Evolutionary conservation across 2,329 filamentous ascomycete species (phyloP).

Genomic region (Neofusicoccum umdonicola): DNA sequence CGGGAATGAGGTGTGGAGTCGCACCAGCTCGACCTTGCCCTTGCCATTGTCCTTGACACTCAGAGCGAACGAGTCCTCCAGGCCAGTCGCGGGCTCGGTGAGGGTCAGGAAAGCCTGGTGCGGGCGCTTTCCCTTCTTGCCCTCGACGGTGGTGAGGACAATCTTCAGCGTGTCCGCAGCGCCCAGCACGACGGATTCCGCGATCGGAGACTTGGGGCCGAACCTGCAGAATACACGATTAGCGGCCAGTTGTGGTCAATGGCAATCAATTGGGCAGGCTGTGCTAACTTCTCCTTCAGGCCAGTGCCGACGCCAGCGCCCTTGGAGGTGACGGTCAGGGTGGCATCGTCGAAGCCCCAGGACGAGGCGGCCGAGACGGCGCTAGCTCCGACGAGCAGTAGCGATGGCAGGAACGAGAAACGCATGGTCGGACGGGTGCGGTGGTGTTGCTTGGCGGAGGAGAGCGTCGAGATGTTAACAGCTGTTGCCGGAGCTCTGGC

Average conservation of each 20-base stretch:
- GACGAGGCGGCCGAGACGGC: slow-evolving; percentile 52
- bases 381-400: slow-evolving; percentile 41
- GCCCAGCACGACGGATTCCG: slow-evolving; percentile 64
- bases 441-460: neutral
- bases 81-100: slow-evolving; percentile 67
- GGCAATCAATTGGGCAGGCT: neutral
- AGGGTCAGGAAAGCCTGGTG: slow-evolving; percentile 92
- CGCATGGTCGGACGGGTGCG: slow-evolving; percentile 14
- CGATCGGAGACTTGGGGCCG: slow-evolving; percentile 55
- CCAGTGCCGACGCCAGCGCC: slow-evolving; percentile 50
- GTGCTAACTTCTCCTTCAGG: slow-evolving; percentile 63
- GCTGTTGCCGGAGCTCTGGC: slow-evolving; percentile 11
- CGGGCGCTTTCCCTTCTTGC: slow-evolving; percentile 73
- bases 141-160: slow-evolving; percentile 75
- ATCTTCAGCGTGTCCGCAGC: slow-evolving; percentile 75
- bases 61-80: slow-evolving; percentile 86
- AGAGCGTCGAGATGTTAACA: slow-evolving; percentile 2
- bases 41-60: slow-evolving; percentile 85
- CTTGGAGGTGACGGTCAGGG: slow-evolving; percentile 63
- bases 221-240: slow-evolving; percentile 31
- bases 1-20: slow-evolving; percentile 30
- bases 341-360: slow-evolving; percentile 74
- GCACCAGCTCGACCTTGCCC: slow-evolving; percentile 78
- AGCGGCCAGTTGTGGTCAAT: neutral
- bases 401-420: slow-evolving; percentile 40